Base-by-base conservation (phyloP, 176 grass and related monocot species). In the Calamus simplicifolius region DNA sequence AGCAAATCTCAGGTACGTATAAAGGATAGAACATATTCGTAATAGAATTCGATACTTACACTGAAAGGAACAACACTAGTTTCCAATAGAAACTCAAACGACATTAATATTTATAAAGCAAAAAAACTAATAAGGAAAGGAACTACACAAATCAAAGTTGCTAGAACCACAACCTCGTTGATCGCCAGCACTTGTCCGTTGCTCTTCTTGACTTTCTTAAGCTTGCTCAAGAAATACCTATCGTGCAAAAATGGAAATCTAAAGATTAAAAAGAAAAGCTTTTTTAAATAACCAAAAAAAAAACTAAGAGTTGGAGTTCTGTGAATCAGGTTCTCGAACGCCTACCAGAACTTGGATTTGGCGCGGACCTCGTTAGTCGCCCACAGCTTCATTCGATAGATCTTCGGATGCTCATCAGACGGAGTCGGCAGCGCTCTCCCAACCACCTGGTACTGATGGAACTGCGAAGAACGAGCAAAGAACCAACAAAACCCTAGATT, bases 201-300 rank as follows among this genome's bases (percentile, higher is more conserved):
- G 79, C 87, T 90, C 79, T 90, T 90, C 87, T 90, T 90, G 27
- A 90, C 78, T 72, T 83, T 90, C 87, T 90, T 90, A 13, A 90
- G 72, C 79, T 90, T 90, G 75, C 87, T 82, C 64, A 90, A 66
- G 59, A 90, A 90, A 25, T 90, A 90, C 87, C 87, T 90, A 19
- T 21, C 4, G 49, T 18, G 8, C 8, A 59, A 25, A 29, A 50
- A 29, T 13, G 8, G 13, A 4, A 7, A 69, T 5, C 59, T 2
- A 56, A 63, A 5, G 57, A 10, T 31, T 13, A 71, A n/a, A n/a
- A n/a, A 2, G 1, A 5, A 15, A 68, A 61, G 4, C 16, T 19
- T 23, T 23, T 30, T 8, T 4, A 43, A 43, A 43, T 43, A 13
- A 13, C 1, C 6, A 12, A 13, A 43, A 43, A 43, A 43, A 43